These are phyloP conservation scores for Capsicum chinense DNA, from an alignment of 257 asterid genomes.

Conservation along the genomic window DNA sequence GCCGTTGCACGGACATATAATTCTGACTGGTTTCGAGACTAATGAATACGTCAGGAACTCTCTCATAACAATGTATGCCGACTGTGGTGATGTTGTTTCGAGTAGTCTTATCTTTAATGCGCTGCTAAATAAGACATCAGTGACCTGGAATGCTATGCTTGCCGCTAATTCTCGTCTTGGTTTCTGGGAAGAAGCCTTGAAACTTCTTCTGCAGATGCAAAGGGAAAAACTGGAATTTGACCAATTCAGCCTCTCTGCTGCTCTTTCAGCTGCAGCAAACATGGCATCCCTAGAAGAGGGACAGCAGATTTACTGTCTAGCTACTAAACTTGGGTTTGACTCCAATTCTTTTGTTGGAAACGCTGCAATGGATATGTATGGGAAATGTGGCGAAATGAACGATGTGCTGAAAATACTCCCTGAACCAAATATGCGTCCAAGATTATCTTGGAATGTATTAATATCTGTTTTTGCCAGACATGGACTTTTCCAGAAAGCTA, in stretches of 20 bases:
- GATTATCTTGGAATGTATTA: conserved; percentile 74
- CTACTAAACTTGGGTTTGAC: conserved; percentile 69
- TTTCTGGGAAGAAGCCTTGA: conserved; percentile 76
- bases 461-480: conserved; percentile 79
- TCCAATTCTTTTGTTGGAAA: conserved; percentile 59
- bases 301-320: conserved; percentile 65
- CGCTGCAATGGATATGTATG: conserved; percentile 86
- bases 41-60: conserved; percentile 78
- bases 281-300: conserved; percentile 79
- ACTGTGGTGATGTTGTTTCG: conserved; percentile 76
- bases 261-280: conserved; percentile 71
- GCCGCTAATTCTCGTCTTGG: conserved; percentile 80
- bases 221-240: conserved; percentile 70
- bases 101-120: conserved; percentile 60
- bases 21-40: conserved; percentile 57
- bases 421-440: conserved; percentile 54
- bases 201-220: conserved; percentile 76
- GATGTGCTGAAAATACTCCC: conserved; percentile 68
- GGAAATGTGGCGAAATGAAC: conserved; percentile 76
- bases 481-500: conserved; percentile 63
- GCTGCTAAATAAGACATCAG: conserved; percentile 51
- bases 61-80: conserved; percentile 80
- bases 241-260: conserved; percentile 80
- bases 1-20: conserved; percentile 69
- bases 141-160: conserved; percentile 82